Evolutionary conservation across 495 filamentous ascomycete species (phyloP).

Genomic region (Penicillium antarcticum): DNA sequence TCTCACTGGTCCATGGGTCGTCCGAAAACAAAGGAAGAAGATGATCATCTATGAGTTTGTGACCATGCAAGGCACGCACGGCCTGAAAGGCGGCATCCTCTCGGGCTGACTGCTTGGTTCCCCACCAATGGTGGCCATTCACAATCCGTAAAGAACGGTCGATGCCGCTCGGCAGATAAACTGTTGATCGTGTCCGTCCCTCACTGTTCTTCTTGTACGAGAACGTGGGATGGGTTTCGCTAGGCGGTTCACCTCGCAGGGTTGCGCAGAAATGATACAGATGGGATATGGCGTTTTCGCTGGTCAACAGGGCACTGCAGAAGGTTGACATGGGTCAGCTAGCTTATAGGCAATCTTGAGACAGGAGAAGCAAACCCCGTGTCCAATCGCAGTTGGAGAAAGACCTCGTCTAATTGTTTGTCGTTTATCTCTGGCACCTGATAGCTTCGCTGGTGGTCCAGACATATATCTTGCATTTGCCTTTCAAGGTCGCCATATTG

Average conservation of each 20-base stretch:
- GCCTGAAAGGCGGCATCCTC: conserved; percentile 80
- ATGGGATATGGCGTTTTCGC: no score
- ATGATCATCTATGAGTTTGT: conserved; percentile 66
- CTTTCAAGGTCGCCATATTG: not conserved
- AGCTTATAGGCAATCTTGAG: not conserved
- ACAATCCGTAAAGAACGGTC: conserved; percentile 52
- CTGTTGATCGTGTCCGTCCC: conserved; percentile 14
- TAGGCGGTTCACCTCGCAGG: no score
- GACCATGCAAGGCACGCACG: conserved; percentile 59
- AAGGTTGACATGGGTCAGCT: not conserved
- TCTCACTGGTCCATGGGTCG: not conserved
- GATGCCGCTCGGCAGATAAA: conserved; percentile 67
- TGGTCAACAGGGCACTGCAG: not conserved
- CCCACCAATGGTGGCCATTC: conserved; percentile 51
- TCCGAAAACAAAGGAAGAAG: conserved; percentile 51
- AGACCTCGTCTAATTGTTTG: not conserved
- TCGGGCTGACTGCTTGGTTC: conserved; percentile 63
- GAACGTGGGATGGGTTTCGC: no score
- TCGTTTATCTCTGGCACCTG: not conserved
- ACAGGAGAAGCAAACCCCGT: not conserved
- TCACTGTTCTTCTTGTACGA: not conserved
- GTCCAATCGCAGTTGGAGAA: not conserved
- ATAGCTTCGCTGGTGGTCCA: not conserved
- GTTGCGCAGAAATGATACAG: no score
- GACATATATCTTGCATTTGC: not conserved